phyloP scores from a whole-genome alignment of 2,329 filamentous ascomycete genomes.

The Fusarium pseudograminearum region DNA sequence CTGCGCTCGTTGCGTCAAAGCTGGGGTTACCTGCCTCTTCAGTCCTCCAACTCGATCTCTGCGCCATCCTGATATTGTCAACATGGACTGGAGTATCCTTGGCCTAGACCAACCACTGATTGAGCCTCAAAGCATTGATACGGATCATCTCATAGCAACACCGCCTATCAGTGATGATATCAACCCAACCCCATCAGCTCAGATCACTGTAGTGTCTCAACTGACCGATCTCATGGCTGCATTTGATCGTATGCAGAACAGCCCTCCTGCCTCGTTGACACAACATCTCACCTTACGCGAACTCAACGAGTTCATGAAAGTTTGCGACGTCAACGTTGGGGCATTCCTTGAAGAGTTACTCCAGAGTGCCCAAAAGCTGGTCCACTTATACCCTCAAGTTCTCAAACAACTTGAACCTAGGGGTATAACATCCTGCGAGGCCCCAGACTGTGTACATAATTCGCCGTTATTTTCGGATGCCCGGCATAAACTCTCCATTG shows the following conservation, averaged over 20 bases:
- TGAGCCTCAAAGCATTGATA: neutral
- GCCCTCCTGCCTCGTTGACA: slow-evolving; percentile 13
- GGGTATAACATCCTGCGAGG: slow-evolving; percentile 42
- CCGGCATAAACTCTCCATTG: slow-evolving; percentile 37
- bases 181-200: neutral
- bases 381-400: slow-evolving; percentile 52
- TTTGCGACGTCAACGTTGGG: slow-evolving; percentile 45
- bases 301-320: slow-evolving; percentile 41
- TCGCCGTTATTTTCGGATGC: slow-evolving; percentile 19
- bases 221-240: slow-evolving; percentile 41
- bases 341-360: slow-evolving; percentile 53
- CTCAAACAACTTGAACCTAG: slow-evolving; percentile 29
- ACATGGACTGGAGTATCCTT: slow-evolving; percentile 43
- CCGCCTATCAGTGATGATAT: slow-evolving; percentile 23
- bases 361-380: slow-evolving; percentile 51
- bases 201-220: slow-evolving; percentile 21
- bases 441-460: slow-evolving; percentile 53
- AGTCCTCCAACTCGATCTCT: slow-evolving; percentile 53
- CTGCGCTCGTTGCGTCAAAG: slow-evolving; percentile 59
- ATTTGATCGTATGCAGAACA: slow-evolving; percentile 42
- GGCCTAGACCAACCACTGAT: slow-evolving; percentile 22
- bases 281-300: slow-evolving; percentile 44
- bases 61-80: slow-evolving; percentile 19
- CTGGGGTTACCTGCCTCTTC: slow-evolving; percentile 56
- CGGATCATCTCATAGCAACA: slow-evolving; percentile 5